phyloP scores from a whole-genome alignment of 768 basidiomycete genomes.

The Lactarius hatsudake region DNA sequence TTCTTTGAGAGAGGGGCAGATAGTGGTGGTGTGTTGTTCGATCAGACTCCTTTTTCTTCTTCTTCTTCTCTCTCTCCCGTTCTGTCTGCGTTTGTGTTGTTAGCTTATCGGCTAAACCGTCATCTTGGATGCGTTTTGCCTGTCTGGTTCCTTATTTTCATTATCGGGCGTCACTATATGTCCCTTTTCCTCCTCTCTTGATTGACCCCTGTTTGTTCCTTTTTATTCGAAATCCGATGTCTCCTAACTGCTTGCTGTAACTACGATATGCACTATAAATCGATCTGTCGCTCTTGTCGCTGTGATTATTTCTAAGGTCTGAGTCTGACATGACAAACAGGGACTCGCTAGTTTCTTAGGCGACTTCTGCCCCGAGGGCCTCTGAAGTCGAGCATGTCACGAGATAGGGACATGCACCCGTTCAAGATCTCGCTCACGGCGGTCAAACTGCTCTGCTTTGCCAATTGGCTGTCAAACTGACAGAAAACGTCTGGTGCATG shows the following conservation, averaged over 20 bases:
- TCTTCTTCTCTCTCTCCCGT: neutral
- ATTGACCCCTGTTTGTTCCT: neutral
- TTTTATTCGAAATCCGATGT: conserved; percentile 7
- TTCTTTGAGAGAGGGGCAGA: neutral
- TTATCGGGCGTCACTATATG: neutral
- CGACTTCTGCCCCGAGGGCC: too few relatives aligned
- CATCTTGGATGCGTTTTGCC: neutral
- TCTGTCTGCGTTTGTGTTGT: neutral
- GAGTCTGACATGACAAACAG: too few relatives aligned
- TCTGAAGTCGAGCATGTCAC: neutral
- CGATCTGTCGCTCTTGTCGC: conserved; percentile 1
- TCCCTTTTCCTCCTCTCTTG: neutral
- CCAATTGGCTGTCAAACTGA: conserved; percentile 78
- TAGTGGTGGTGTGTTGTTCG: neutral
- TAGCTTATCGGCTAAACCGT: neutral
- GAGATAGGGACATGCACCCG: conserved; percentile 76
- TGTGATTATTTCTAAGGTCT: too few relatives aligned
- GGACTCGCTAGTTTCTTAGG: too few relatives aligned
- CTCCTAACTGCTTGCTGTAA: conserved; percentile 17
- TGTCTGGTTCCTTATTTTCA: neutral
- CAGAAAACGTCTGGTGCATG: too few relatives aligned
- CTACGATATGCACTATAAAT: conserved; percentile 17
- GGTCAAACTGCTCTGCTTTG: conserved; percentile 75
- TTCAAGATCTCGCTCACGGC: conserved; percentile 93
- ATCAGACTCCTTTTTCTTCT: neutral